A percentile compares a stretch with the other conserved stretches of the same genome.
These are phyloP conservation scores for Juglanconis juglandina DNA, from an alignment of 2,329 filamentous ascomycete species.

Conservation along the genomic window DNA sequence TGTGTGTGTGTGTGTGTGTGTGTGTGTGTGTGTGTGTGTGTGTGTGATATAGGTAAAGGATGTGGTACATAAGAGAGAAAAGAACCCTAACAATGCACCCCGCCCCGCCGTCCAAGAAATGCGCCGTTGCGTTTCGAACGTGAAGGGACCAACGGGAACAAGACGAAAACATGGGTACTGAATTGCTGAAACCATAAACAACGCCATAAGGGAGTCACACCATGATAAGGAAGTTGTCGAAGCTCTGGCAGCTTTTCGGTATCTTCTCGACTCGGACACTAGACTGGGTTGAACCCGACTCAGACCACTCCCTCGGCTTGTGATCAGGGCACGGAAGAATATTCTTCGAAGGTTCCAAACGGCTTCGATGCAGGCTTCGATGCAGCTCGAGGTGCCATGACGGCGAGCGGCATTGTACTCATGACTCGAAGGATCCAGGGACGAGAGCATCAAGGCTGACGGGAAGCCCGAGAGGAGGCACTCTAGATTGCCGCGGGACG, in stretches of 20 bases:
- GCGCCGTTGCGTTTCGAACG: background rate
- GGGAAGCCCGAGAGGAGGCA: too few relatives aligned
- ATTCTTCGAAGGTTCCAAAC: constrained; percentile 2
- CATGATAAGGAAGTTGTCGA: background rate
- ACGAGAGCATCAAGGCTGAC: background rate
- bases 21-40: background rate
- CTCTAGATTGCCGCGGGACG: background rate
- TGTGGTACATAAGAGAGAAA: background rate
- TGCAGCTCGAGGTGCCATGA: constrained; percentile 9
- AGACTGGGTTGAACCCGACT: background rate
- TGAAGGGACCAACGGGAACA: background rate
- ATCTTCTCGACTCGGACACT: background rate
- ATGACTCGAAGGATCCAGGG: constrained; percentile 9
- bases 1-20: background rate
- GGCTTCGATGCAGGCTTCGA: constrained; percentile 10
- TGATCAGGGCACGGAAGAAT: constrained; percentile 2
- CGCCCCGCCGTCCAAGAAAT: background rate
- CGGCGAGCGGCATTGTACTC: background rate
- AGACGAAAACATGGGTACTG: background rate
- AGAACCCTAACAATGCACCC: background rate
- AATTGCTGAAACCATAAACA: background rate
- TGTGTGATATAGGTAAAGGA: background rate
- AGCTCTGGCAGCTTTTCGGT: background rate
- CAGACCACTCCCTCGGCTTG: background rate
- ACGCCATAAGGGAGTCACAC: background rate